Evolutionary conservation across 1,139 yeast genomes (phyloP).

Genomic region (Tardiomyces depauwii): DNA sequence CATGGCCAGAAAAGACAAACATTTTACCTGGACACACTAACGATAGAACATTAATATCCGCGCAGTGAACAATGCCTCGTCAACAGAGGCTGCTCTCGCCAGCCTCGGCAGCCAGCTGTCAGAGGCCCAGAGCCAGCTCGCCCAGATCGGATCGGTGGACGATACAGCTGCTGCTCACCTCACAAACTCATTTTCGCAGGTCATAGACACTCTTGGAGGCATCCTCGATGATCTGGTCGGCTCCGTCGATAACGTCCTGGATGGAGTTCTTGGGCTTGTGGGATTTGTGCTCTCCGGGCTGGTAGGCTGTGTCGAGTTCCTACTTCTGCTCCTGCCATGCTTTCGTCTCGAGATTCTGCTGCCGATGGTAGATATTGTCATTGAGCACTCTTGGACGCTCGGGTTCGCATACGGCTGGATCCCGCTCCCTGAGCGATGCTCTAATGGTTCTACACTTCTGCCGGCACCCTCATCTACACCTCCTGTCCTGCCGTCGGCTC

Average conservation of each 20-base stretch:
- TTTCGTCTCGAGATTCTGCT: background rate
- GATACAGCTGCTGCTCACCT: background rate
- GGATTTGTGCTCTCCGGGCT: background rate
- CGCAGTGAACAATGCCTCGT: too few species aligned
- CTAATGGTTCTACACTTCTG: too few species aligned
- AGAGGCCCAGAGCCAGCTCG: background rate
- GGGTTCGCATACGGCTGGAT: background rate
- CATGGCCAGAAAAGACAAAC: too few species aligned
- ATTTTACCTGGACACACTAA: too few species aligned
- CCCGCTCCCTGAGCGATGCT: background rate
- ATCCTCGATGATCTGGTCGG: background rate
- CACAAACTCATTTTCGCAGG: background rate
- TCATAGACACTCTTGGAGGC: background rate
- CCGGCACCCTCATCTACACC: too few species aligned
- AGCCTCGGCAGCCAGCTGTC: background rate
- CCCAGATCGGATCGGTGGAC: background rate
- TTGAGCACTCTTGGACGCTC: background rate
- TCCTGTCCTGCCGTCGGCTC: too few species aligned
- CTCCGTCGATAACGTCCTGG: background rate
- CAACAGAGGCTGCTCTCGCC: background rate
- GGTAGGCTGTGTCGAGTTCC: background rate
- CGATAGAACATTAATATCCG: too few species aligned
- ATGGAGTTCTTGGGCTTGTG: background rate
- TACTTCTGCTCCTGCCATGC: background rate
- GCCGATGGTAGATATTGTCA: background rate